Evolutionary conservation across 2,329 filamentous ascomycete genomes (phyloP), one percentile per base, ranked within the genome.

Genomic region (Microascus cirrosus): DNA sequence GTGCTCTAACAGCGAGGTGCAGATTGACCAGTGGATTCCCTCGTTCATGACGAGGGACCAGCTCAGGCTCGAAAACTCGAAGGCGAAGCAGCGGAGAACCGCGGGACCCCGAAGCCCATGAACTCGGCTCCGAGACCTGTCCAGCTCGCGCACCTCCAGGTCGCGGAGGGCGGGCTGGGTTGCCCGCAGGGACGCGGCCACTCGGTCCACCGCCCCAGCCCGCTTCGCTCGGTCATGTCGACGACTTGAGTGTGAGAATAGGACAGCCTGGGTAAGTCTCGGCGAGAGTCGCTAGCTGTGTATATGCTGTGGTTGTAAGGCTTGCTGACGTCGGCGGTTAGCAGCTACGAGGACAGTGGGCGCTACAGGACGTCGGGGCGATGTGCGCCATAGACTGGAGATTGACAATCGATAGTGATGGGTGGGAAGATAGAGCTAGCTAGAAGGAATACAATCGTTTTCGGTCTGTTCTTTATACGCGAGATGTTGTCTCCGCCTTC

Each of bases 11-110:
- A 22, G 15, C 15, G 15, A 11, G n/a, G 45, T 60, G 35, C 65
- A 87, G 85, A 95, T 94, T 93, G 89, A 93, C 88, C 86, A 82
- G 83, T 85, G 84, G 84, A 89, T 79, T 80, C 82, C 89, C 89
- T 93, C 89, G 89, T 86, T 75, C 72, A 77, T 73, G 81, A 85
- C 90, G 92, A 95, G 92, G 91, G 87, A 84, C 66, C 79, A 79
- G 79, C 81, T 86, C 87, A 82, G 83, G 80, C 74, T 76, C 70
- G 73, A 70, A 67, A 71, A 71, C 73, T 72, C 65, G 61, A 61
- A 58, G 60, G 62, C 60, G 60, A 68, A 61, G 62, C 69, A 65
- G 64, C 66, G 63, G 65, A 67, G 64, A 65, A 72, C 56, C 25
- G 12, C 51, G 56, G n/a, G 51, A 69, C 70, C 69, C 69, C 67